These are phyloP conservation scores for Dichotomocladium elegans DNA, from an alignment of 371 early-diverging fungal species.

Conservation along the genomic window DNA sequence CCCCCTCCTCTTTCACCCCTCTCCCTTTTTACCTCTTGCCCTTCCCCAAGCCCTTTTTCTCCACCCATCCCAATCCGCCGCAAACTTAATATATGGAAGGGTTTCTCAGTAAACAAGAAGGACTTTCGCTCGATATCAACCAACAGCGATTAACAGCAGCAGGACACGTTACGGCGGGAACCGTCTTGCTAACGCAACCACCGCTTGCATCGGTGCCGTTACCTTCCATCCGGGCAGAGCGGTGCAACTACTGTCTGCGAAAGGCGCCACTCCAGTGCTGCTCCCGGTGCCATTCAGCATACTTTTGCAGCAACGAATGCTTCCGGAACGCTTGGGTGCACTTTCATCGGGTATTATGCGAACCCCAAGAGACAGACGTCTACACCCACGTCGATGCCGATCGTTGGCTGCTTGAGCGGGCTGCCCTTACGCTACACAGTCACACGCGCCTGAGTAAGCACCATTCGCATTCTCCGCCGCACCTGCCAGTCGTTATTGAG, in stretches of 20 bases:
- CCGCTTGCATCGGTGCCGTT: constrained; percentile 36
- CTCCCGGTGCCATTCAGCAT: constrained; percentile 42
- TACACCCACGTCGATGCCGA: constrained; percentile 39
- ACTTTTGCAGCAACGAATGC: constrained; percentile 44
- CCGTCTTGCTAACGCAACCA: constrained; percentile 23
- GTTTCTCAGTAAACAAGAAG: constrained; percentile 1
- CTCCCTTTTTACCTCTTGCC: not conserved
- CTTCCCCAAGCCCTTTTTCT: too few species aligned
- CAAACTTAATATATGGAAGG: constrained; percentile 3
- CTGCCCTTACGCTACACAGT: constrained; percentile 40
- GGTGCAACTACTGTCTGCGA: constrained; percentile 41
- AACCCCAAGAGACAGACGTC: constrained; percentile 34
- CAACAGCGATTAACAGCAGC: not conserved
- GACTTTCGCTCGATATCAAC: not conserved
- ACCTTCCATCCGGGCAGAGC: constrained; percentile 34
- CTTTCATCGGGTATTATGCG: constrained; percentile 37
- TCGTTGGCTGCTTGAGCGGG: constrained; percentile 41
- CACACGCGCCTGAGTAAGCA: constrained; percentile 48
- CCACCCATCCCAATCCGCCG: too few species aligned
- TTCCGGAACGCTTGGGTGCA: constrained; percentile 47
- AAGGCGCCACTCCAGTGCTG: constrained; percentile 43
- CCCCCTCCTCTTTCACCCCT: not conserved
- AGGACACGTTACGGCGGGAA: constrained; percentile 16
- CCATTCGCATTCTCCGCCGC: constrained; percentile 41
- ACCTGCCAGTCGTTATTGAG: constrained; percentile 28